Evolutionary conservation across 345 rosid genomes (phyloP).

Genomic region (Gossypium thurberi): DNA sequence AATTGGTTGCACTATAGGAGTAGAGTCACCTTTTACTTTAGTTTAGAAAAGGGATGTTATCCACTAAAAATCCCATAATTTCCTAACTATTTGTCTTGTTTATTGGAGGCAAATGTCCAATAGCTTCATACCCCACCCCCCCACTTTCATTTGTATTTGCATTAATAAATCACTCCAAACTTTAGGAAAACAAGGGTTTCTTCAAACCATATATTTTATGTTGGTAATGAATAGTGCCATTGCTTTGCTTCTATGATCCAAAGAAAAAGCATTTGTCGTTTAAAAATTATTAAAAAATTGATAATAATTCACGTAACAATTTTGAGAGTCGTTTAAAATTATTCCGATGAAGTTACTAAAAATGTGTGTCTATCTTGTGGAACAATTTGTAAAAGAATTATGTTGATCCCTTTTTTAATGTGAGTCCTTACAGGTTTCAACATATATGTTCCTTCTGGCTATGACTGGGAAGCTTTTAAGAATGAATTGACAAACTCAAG

Average conservation of each 20-base stretch:
- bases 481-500: too few relatives aligned
- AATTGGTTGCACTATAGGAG: neutral
- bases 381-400: too few relatives aligned
- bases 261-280: too few relatives aligned
- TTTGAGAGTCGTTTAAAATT: too few relatives aligned
- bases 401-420: too few relatives aligned
- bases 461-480: too few relatives aligned
- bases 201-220: conserved; percentile 1
- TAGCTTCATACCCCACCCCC: conserved; percentile 8
- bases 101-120: neutral
- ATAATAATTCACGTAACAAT: too few relatives aligned
- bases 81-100: conserved; percentile 11
- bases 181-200: conserved; percentile 3
- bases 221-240: conserved; percentile 9
- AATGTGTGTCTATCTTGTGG: too few relatives aligned
- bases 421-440: too few relatives aligned
- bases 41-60: conserved; percentile 6
- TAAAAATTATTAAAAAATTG: too few relatives aligned
- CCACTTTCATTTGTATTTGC: neutral
- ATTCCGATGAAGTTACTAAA: too few relatives aligned
- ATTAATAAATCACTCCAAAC: neutral
- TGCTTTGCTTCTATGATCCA: neutral
- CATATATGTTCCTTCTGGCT: too few relatives aligned
- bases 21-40: neutral
- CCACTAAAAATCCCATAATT: conserved; percentile 14